These are phyloP conservation scores for Aquilaria sinensis DNA, from an alignment of 345 rosid genomes.

Conservation along the genomic window DNA sequence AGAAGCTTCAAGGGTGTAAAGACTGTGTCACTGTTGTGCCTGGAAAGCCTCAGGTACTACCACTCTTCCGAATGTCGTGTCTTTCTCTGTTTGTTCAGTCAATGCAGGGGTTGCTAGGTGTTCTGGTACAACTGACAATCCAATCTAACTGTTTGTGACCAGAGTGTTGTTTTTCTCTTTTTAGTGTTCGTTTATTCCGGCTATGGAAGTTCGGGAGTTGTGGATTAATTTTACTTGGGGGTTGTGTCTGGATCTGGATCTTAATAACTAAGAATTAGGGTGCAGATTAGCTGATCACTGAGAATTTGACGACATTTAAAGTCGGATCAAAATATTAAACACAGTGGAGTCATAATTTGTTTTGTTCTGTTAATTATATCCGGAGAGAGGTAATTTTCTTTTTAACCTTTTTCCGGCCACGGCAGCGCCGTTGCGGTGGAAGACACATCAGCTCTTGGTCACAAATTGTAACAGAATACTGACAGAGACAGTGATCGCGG, in stretches of 20 bases:
- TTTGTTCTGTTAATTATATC: no score
- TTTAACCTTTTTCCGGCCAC: no score
- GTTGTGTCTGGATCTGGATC: slow-evolving; percentile 41
- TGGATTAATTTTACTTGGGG: slow-evolving; percentile 8
- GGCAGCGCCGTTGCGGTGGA: no score
- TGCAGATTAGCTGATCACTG: slow-evolving; percentile 23
- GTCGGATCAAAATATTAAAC: slow-evolving; percentile 18
- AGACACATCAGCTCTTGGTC: no score
- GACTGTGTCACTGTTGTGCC: slow-evolving; percentile 85
- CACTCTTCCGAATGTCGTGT: slow-evolving; percentile 17
- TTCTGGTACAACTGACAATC: slow-evolving; percentile 6
- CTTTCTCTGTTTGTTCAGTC: background rate
- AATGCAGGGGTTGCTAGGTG: background rate
- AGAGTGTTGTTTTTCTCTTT: background rate
- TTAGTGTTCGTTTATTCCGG: background rate
- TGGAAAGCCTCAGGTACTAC: slow-evolving; percentile 93
- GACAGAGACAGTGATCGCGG: no score
- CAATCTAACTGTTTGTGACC: slow-evolving; percentile 20
- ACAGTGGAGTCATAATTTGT: no score
- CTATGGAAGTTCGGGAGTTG: slow-evolving; percentile 7
- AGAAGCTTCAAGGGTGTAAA: slow-evolving; percentile 83
- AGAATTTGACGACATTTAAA: background rate
- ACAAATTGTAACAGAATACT: no score
- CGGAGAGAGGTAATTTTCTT: no score
- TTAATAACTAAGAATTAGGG: background rate